These are phyloP conservation scores for Silene uniflora DNA, from an alignment of 148 eudicot species.

Conservation along the genomic window DNA sequence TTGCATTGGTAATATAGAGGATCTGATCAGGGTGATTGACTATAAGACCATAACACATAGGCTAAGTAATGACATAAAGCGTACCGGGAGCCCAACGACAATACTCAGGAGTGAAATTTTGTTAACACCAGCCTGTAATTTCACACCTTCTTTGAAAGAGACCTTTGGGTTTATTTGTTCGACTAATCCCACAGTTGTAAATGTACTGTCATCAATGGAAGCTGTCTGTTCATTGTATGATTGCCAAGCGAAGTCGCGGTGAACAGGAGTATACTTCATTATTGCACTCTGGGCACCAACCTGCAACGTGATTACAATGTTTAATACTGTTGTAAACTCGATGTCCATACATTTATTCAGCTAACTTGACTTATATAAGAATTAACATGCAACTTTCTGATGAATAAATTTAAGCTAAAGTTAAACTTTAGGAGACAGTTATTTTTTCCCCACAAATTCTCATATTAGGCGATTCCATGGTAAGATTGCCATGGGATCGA, in stretches of 20 bases:
- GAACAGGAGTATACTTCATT: too few species aligned
- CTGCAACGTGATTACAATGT: constrained; percentile 20
- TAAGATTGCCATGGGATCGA: too few species aligned
- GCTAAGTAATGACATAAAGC: constrained; percentile 20
- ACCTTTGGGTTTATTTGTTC: constrained; percentile 85
- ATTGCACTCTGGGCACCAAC: constrained; percentile 48
- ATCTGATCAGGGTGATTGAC: not conserved
- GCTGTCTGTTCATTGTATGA: constrained; percentile 66
- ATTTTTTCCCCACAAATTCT: too few species aligned
- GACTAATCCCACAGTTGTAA: constrained; percentile 57
- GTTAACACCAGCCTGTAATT: constrained; percentile 80
- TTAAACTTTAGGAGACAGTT: too few species aligned
- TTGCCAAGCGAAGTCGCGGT: constrained; percentile 42
- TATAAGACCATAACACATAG: not conserved
- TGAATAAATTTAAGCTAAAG: not conserved
- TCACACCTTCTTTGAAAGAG: constrained; percentile 61
- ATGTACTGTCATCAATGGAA: constrained; percentile 41
- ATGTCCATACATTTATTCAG: too few species aligned
- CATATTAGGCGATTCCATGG: too few species aligned
- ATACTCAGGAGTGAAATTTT: constrained; percentile 77
- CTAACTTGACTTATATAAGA: not conserved
- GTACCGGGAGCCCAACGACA: constrained; percentile 95
- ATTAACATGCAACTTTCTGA: not conserved
- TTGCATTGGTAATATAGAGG: not conserved
- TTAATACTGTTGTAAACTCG: too few species aligned